Evolutionary conservation across 108 stramenopile genomes (phyloP).

Genomic region (Ochromonas danica): DNA sequence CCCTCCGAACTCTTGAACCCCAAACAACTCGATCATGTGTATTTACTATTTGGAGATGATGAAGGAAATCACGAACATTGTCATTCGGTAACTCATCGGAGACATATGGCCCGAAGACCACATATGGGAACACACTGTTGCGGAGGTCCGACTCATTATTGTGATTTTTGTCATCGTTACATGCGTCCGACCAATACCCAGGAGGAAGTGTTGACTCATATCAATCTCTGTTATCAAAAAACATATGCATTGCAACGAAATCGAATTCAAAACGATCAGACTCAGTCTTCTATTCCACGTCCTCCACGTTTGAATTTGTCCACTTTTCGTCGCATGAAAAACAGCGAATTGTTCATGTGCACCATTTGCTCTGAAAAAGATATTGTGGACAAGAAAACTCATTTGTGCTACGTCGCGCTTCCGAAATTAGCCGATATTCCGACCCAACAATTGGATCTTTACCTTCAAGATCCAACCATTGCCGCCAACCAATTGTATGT

Average conservation of each 20-base stretch:
- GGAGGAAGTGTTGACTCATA: constrained; percentile 15
- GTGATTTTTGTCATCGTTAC: constrained; percentile 16
- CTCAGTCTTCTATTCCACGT: constrained; percentile 15
- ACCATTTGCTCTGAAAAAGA: constrained; percentile 16
- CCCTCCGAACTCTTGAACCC: constrained; percentile 13
- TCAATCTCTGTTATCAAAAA: constrained; percentile 17
- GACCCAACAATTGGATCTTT: constrained; percentile 15
- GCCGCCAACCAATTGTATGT: constrained; percentile 14
- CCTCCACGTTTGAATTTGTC: constrained; percentile 15
- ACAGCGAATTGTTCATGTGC: constrained; percentile 15
- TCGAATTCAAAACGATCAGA: constrained; percentile 16
- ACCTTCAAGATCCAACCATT: constrained; percentile 15
- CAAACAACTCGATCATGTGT: constrained; percentile 15
- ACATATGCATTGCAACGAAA: constrained; percentile 16
- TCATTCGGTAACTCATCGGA: constrained; percentile 15
- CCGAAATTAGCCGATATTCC: constrained; percentile 15
- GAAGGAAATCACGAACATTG: constrained; percentile 15
- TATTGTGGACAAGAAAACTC: constrained; percentile 16
- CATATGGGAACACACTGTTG: constrained; percentile 15
- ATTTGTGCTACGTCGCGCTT: constrained; percentile 14
- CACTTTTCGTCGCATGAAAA: constrained; percentile 15
- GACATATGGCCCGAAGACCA: constrained; percentile 13
- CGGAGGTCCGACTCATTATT: constrained; percentile 14
- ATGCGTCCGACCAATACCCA: constrained; percentile 13
- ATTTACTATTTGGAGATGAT: constrained; percentile 17